Evolutionary conservation across 2,329 filamentous ascomycete species (phyloP), one percentile per base, ranked within the genome.

Genomic region (Aureobasidium musti): DNA sequence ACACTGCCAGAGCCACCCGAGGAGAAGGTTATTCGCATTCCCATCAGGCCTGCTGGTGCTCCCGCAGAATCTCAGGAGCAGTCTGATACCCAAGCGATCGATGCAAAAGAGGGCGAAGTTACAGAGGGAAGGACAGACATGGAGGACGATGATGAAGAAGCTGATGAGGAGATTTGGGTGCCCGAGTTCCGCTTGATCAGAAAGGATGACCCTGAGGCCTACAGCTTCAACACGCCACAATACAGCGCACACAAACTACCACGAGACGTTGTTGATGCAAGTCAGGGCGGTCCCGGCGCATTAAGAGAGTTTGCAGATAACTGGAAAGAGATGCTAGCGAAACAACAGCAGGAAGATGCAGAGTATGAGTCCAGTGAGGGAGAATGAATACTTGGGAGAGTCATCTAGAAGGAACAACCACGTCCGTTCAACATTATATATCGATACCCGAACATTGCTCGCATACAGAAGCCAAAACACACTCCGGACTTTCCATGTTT

Each of bases 201-300:
- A 71, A 88, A 88, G 75, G 89, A 94, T 70, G 94, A 98, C 71
- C 92, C 93, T 0, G 91, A 94, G 68, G 93, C 93, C 0, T 95
- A 92, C 75, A 90, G 90, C 71, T 96, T 97, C 75, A 88, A 86
- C 70, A 90, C 91, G 5, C 86, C 92, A 1, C 91, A 94, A 73
- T 98, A 96, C 77, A 97, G 92, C 69, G 94, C 95, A 3, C 94
- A 98, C 75, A 99, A 98, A 79, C 80, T 99, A 72, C 95, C 95
- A 0, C 92, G 89, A 76, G 95, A 99, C 72, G 92, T 98, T 2
- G 93, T 97, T 1, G 86, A 89, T 73, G 87, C 86, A 2, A 85
- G 84, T 35, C 79, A 76, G 37, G 81, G 82, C 21, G 81, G 80
- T 0, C 87, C 91, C 65, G 91, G 90, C 3, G 90, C 89, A 0